Evolutionary conservation across 2,329 filamentous ascomycete species (phyloP), one percentile per base, ranked within the genome.

Genomic region (Aspergillus ruber): DNA sequence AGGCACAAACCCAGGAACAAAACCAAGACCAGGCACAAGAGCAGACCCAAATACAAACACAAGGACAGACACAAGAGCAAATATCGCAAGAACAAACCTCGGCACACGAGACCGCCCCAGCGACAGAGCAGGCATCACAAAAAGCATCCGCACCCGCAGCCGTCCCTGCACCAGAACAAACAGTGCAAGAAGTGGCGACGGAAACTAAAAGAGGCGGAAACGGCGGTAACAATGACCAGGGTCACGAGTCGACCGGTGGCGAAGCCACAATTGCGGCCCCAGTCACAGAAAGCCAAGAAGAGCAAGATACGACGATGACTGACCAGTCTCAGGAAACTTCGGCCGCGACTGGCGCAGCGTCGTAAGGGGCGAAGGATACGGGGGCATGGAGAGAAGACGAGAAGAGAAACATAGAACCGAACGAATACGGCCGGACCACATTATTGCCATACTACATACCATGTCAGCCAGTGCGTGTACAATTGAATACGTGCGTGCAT

Each of bases 51-150:
- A 9, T 10, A 4, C 25, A 27, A 10, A 10, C 25, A 3, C 25
- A 27, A 10, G 25, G 12, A 10, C 25, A 27, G 25, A 4, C 25
- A 12, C 25, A 12, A 5, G 23, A 25, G 8, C 23, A 25, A 25
- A 25, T 5, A 25, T 25, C 23, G 10, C 25, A 29, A 12, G 25
- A 29, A 12, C 25, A 12, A 29, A 12, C 25, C 9, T 29, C 25
- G 12, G 25, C 10, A 29, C 25, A 9, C 25, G 10, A 29, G 8
- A 12, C 25, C 4, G 25, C 4, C 25, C 25, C 9, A 29, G 10
- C 9, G 25, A 9, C 2, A 29, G 69, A 69, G 46, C 50, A 42
- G 12, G 49, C 61, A 42, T 45, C 57, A 42, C 44, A 58, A 44
- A 40, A 40, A 15, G 10, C 17, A n/a, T 18, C 20, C 17, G 32